Evolutionary conservation across 1,284 basidiomycete species (phyloP).

Genomic region (Baeospora myosura): DNA sequence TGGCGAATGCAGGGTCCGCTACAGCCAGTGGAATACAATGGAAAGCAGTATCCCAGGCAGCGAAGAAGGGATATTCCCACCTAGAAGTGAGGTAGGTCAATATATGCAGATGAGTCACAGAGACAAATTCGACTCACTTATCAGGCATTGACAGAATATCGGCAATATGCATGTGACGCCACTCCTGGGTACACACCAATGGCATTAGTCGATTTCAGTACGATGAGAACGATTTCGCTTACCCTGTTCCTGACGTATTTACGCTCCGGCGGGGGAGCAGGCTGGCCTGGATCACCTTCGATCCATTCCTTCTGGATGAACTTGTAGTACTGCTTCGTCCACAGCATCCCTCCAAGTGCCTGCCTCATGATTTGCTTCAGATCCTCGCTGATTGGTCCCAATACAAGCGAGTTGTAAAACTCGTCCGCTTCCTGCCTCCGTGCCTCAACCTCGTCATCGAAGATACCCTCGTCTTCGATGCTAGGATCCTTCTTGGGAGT

Average conservation of each 20-base stretch:
- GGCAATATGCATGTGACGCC: conserved; percentile 92
- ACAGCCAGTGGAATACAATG: conserved; percentile 96
- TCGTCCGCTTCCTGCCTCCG: conserved; percentile 90
- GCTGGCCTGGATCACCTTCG: conserved; percentile 90
- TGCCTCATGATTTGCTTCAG: conserved; percentile 95
- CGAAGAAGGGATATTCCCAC: conserved; percentile 98
- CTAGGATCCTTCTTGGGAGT: conserved; percentile 70
- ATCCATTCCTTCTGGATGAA: conserved; percentile 97
- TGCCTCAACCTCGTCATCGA: conserved; percentile 87
- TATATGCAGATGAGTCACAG: neutral
- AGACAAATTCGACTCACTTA: conserved; percentile 50
- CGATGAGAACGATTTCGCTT: conserved; percentile 15
- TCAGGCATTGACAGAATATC: conserved; percentile 99
- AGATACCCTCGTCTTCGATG: conserved; percentile 83
- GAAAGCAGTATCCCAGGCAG: conserved; percentile 95
- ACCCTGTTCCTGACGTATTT: conserved; percentile 83
- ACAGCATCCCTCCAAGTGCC: conserved; percentile 96
- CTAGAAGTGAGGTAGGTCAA: conserved; percentile 25
- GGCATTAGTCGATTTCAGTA: neutral
- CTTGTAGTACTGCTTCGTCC: conserved; percentile 97
- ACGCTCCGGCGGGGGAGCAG: conserved; percentile 85
- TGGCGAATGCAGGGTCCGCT: conserved; percentile 91
- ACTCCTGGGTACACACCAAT: conserved; percentile 48
- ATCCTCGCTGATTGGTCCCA: conserved; percentile 84
- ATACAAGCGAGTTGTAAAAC: conserved; percentile 80